A percentile compares a stretch with the other conserved stretches of the same genome.
These are phyloP conservation scores for Neonectria sp. DNA, from an alignment of 2,329 filamentous ascomycete species.

Conservation along the genomic window DNA sequence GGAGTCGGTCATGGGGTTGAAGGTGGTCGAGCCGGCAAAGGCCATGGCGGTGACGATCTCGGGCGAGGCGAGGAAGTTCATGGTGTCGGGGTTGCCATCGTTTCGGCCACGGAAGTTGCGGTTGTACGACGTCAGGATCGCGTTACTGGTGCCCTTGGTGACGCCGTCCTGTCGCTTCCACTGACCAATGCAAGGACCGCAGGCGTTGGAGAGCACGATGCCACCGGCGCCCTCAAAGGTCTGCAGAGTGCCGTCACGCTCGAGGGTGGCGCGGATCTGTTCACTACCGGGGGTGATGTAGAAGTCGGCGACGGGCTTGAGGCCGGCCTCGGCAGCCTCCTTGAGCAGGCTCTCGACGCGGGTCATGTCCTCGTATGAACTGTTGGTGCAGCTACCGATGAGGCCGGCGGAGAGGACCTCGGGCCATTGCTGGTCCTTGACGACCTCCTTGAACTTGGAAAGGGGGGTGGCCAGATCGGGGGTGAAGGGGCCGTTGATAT, in stretches of 20 bases:
- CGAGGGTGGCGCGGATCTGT: constrained; percentile 95
- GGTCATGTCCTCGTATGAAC: constrained; percentile 89
- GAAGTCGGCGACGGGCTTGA: constrained; percentile 95
- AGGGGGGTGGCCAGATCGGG: constrained; percentile 98
- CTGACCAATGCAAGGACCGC: constrained; percentile 92
- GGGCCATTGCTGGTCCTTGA: constrained; percentile 96
- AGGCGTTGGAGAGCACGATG: constrained; percentile 95
- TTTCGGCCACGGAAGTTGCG: constrained; percentile 98
- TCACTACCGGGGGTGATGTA: constrained; percentile 97
- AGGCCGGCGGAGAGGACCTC: constrained; percentile 96
- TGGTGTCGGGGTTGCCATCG: constrained; percentile 95
- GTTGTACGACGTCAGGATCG: constrained; percentile 98
- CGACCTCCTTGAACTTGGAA: constrained; percentile 96
- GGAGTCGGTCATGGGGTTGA: constrained; percentile 94
- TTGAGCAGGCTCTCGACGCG: constrained; percentile 86
- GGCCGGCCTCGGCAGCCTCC: constrained; percentile 90
- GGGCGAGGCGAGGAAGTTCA: constrained; percentile 98
- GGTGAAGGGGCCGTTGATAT: constrained; percentile 99
- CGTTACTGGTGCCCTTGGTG: constrained; percentile 88
- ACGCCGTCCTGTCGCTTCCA: constrained; percentile 94
- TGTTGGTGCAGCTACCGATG: constrained; percentile 99
- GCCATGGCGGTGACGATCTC: constrained; percentile 97
- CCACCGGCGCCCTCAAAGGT: constrained; percentile 98
- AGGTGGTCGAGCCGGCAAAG: constrained; percentile 92
- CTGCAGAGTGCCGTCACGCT: constrained; percentile 89